Percentiles rank a stretch among this genome's conserved stretches.
Evolutionary conservation across 2,329 filamentous ascomycete genomes (phyloP).

Genomic region (Cladosporium sp.): DNA sequence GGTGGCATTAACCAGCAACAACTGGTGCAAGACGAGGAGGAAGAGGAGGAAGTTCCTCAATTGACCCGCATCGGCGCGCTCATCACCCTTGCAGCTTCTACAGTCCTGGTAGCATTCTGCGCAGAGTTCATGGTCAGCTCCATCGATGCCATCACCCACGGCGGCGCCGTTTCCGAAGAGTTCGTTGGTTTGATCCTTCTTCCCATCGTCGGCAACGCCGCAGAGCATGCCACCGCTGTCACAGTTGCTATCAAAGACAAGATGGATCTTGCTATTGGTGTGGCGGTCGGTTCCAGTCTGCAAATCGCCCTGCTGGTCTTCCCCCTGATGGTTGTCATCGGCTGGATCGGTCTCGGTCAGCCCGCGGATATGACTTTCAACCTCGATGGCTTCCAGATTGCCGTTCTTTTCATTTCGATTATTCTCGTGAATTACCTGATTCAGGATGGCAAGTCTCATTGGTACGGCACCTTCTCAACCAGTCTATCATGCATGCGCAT

Average conservation of each 20-base stretch:
- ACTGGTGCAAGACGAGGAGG: constrained; percentile 54
- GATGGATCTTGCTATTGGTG: constrained; percentile 64
- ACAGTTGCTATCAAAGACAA: constrained; percentile 61
- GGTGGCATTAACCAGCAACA: constrained; percentile 49
- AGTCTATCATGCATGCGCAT: background rate
- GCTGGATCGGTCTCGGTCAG: constrained; percentile 52
- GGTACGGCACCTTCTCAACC: background rate
- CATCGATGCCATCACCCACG: constrained; percentile 52
- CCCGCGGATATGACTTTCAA: constrained; percentile 64
- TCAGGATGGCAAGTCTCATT: constrained; percentile 36
- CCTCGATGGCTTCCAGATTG: constrained; percentile 86
- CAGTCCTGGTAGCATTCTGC: constrained; percentile 74
- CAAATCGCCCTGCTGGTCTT: constrained; percentile 62
- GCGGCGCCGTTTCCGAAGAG: constrained; percentile 50
- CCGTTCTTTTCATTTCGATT: constrained; percentile 51
- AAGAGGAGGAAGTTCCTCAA: constrained; percentile 70
- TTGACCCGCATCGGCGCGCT: constrained; percentile 70
- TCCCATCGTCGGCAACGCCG: constrained; percentile 63
- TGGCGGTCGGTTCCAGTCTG: constrained; percentile 62
- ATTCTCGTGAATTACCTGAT: constrained; percentile 45
- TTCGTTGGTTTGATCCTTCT: constrained; percentile 62
- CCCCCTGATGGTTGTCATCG: constrained; percentile 57
- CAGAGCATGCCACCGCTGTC: constrained; percentile 61
- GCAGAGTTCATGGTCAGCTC: constrained; percentile 62
- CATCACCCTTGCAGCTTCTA: constrained; percentile 65